Conservation (phyloP, 768 basidiomycete species). For the Coprinellus micaceus region DNA sequence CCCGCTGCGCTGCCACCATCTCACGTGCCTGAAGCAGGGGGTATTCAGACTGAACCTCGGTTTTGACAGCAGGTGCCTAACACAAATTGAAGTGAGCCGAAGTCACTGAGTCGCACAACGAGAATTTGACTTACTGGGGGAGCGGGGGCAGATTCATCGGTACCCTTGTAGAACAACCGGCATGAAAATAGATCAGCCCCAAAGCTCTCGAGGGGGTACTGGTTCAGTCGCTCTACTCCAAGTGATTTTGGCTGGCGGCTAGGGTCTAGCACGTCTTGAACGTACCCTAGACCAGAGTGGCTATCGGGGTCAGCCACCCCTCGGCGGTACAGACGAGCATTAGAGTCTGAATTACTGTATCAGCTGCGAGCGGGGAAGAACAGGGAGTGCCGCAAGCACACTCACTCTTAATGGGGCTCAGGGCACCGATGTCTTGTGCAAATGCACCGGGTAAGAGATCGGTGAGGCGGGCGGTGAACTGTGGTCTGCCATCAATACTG, state of each 20-base stretch:
- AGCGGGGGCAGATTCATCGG: not conserved
- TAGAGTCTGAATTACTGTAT: not conserved
- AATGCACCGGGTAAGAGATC: not conserved
- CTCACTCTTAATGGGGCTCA: conserved; percentile 4
- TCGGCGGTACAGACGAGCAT: not conserved
- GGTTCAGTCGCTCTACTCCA: not conserved
- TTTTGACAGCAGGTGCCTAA: too few relatives aligned
- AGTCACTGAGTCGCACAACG: too few relatives aligned
- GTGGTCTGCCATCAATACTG: not conserved
- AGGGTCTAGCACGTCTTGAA: not conserved
- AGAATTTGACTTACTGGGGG: too few relatives aligned
- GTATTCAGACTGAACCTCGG: too few relatives aligned
- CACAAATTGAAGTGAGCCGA: too few relatives aligned
- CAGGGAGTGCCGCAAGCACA: too few relatives aligned
- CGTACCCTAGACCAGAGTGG: not conserved
- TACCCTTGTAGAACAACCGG: not conserved
- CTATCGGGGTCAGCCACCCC: not conserved
- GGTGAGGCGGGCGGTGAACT: not conserved
- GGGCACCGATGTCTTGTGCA: not conserved
- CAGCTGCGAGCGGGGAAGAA: too few relatives aligned
- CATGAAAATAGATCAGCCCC: not conserved
- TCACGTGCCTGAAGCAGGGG: too few relatives aligned
- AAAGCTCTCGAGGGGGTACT: not conserved
- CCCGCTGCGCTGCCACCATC: too few relatives aligned
- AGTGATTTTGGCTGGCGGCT: not conserved